Evolutionary conservation across 2,329 filamentous ascomycete species (phyloP).

Genomic region (Pseudonectria foliicola): DNA sequence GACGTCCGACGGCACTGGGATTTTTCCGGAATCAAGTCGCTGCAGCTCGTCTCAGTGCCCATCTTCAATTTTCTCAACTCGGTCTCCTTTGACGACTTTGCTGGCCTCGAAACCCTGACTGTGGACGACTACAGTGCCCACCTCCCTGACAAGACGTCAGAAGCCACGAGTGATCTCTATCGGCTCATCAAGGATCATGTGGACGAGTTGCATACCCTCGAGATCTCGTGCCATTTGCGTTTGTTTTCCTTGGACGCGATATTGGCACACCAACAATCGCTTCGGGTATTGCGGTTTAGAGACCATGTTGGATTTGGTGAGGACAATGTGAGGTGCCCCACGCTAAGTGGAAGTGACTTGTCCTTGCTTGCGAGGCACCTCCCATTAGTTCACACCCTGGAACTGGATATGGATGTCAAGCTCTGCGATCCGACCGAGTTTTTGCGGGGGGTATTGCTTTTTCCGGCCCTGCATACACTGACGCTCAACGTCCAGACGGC

Average conservation of each 20-base stretch:
- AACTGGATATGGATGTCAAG: slow-evolving; percentile 40
- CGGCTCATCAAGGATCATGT: slow-evolving; percentile 32
- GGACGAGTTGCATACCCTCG: slow-evolving; percentile 28
- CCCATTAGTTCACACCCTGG: slow-evolving; percentile 30
- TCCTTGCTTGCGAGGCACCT: slow-evolving; percentile 26
- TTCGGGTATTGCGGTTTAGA: slow-evolving; percentile 34
- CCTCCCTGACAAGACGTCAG: slow-evolving; percentile 27
- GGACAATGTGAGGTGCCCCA: slow-evolving; percentile 35
- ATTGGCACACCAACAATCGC: slow-evolving; percentile 29
- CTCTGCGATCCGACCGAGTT: slow-evolving; percentile 30
- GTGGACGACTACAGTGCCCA: slow-evolving; percentile 41
- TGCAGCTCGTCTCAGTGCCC: slow-evolving; percentile 38
- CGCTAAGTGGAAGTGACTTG: slow-evolving; percentile 29
- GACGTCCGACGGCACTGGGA: slow-evolving; percentile 39
- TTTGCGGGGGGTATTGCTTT: slow-evolving; percentile 31
- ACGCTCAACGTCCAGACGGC: slow-evolving; percentile 39
- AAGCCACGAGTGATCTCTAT: slow-evolving; percentile 34
- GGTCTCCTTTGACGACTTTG: slow-evolving; percentile 30
- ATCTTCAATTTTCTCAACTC: slow-evolving; percentile 38
- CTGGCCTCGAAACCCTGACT: slow-evolving; percentile 29
- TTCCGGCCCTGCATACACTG: slow-evolving; percentile 33
- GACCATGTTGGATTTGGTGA: slow-evolving; percentile 40
- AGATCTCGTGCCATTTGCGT: slow-evolving; percentile 34
- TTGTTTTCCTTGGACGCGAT: slow-evolving; percentile 35
- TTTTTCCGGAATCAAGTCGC: slow-evolving; percentile 34